phyloP scores from a whole-genome alignment of 2,329 filamentous ascomycete genomes.

The Dryadomyces quercivorus region DNA sequence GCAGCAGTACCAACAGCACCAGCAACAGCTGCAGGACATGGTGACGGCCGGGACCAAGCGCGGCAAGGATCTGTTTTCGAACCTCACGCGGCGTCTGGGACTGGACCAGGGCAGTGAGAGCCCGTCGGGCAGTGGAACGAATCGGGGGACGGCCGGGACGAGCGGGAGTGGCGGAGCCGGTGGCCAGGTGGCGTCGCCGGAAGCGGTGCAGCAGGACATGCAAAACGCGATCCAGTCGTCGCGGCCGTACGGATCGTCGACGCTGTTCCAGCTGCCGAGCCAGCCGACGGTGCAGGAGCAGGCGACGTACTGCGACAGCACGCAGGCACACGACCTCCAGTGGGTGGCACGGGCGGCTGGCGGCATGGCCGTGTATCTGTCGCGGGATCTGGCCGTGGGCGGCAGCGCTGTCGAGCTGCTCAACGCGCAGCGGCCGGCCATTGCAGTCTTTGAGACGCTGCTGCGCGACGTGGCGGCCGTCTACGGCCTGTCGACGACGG shows the following conservation, averaged over 20 bases:
- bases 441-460: conserved; percentile 58
- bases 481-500: conserved; percentile 56
- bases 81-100: conserved; percentile 54
- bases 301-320: conserved; percentile 74
- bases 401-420: conserved; percentile 44
- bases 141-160: background rate
- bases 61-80: conserved; percentile 49
- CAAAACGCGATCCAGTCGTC: conserved; percentile 69
- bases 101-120: conserved; percentile 35
- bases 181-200: conserved; percentile 46
- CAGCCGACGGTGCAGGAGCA: conserved; percentile 69
- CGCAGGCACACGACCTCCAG: conserved; percentile 58
- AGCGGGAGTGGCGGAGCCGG: conserved; percentile 20
- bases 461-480: conserved; percentile 58
- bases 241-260: conserved; percentile 60
- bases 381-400: conserved; percentile 36
- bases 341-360: conserved; percentile 58
- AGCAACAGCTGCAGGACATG: background rate
- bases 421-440: conserved; percentile 40
- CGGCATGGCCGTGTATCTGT: conserved; percentile 63
- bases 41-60: background rate
- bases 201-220: conserved; percentile 55
- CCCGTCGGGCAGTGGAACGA: background rate
- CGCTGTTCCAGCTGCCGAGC: conserved; percentile 60
- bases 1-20: conserved; percentile 5